Percentiles rank a stretch among this genome's conserved stretches.
Conservation (phyloP, 768 basidiomycete species). For the Trametes cingulata region DNA sequence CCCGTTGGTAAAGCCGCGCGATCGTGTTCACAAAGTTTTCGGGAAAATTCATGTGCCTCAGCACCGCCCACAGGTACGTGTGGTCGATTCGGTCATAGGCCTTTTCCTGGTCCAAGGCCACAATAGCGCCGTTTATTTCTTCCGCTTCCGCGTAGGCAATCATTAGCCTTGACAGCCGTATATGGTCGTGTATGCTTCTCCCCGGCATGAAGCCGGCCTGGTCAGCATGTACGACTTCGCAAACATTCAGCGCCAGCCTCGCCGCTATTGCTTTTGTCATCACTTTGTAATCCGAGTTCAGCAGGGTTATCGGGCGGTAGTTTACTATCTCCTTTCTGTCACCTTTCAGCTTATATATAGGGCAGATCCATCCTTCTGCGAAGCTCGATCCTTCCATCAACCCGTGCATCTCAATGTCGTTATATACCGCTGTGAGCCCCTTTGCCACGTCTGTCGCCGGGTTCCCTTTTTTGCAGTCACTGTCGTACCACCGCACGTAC, state of each 20-base stretch:
- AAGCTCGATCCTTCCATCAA: constrained; percentile 21
- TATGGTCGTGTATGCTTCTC: constrained; percentile 36
- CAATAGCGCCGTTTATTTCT: constrained; percentile 17
- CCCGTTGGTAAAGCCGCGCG: constrained; percentile 30
- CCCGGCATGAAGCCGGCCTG: constrained; percentile 43
- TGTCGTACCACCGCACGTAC: constrained; percentile 16
- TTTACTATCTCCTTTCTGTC: constrained; percentile 13
- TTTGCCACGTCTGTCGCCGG: not conserved
- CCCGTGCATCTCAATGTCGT: constrained; percentile 7
- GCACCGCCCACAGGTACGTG: constrained; percentile 15
- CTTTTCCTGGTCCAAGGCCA: too few species aligned
- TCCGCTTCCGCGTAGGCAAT: constrained; percentile 14
- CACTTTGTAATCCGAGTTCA: constrained; percentile 27
- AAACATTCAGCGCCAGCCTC: constrained; percentile 11
- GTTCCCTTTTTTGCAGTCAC: not conserved
- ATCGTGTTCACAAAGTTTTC: constrained; percentile 22
- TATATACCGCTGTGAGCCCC: not conserved
- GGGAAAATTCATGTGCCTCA: constrained; percentile 10
- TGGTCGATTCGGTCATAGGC: constrained; percentile 10
- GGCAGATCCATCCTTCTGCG: constrained; percentile 36
- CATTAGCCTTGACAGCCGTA: constrained; percentile 25
- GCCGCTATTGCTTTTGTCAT: constrained; percentile 30
- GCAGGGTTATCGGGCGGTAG: constrained; percentile 25
- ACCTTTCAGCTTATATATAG: too few species aligned
- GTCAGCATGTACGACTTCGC: constrained; percentile 32